Percentiles rank a stretch among this genome's conserved stretches.
These are phyloP conservation scores for Begonia peltatifolia DNA, from an alignment of 306 rosid species.

Conservation along the genomic window DNA sequence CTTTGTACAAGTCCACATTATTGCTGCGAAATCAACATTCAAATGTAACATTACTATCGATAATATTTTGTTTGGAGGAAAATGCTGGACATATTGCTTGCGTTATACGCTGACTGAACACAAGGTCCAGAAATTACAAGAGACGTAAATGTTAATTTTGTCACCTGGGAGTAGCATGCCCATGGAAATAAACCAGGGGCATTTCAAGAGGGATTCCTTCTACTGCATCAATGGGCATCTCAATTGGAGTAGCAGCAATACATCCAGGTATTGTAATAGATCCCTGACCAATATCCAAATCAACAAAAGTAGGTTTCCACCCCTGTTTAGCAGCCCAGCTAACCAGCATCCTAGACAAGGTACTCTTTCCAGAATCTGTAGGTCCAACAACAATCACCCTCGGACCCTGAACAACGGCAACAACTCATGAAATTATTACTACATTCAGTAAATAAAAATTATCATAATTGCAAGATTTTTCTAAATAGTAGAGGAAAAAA, in stretches of 20 bases:
- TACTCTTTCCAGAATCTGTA: conserved; percentile 81
- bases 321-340: conserved; percentile 98
- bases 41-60: too few species aligned
- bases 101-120: background rate
- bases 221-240: conserved; percentile 90
- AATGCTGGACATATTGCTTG: too few species aligned
- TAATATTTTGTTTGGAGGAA: too few species aligned
- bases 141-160: background rate
- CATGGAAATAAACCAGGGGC: conserved; percentile 84
- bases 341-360: conserved; percentile 85
- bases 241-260: conserved; percentile 91
- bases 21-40: conserved; percentile 27
- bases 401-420: conserved; percentile 55
- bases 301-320: conserved; percentile 89
- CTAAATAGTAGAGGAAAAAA: background rate
- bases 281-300: conserved; percentile 96
- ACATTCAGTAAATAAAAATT: background rate
- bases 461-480: background rate
- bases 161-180: conserved; percentile 81
- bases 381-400: conserved; percentile 96
- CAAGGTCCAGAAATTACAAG: conserved; percentile 1
- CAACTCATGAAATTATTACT: background rate
- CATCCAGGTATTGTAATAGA: conserved; percentile 86
- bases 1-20: conserved; percentile 78
- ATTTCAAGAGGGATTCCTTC: conserved; percentile 93